Percentiles rank a stretch among this genome's conserved stretches.
phyloP scores from a whole-genome alignment of 2,329 filamentous ascomycete species.

The Alternaria sp. region DNA sequence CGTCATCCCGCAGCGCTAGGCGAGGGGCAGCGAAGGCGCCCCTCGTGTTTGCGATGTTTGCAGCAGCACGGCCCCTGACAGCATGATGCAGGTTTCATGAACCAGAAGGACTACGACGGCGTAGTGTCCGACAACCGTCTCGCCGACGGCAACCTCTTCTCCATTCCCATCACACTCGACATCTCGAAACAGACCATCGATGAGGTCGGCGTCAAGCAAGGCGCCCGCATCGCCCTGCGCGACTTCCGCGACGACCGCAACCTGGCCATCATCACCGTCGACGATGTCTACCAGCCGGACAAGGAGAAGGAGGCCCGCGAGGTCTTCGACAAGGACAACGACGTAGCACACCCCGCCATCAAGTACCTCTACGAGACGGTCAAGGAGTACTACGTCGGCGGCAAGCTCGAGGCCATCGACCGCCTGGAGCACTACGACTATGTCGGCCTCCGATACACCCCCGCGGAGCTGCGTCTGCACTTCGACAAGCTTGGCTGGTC shows the following conservation, averaged over 20 bases:
- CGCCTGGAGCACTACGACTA: constrained; percentile 99
- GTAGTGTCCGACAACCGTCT: constrained; percentile 90
- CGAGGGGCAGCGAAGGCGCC: constrained; percentile 18
- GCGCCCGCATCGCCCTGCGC: constrained; percentile 83
- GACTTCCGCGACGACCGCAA: constrained; percentile 97
- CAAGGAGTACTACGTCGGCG: constrained; percentile 90
- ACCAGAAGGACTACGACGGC: constrained; percentile 93
- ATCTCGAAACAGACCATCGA: constrained; percentile 77
- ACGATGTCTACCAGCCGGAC: constrained; percentile 94
- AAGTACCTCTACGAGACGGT: constrained; percentile 84
- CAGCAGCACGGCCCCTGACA: constrained; percentile 11
- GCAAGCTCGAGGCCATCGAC: constrained; percentile 94
- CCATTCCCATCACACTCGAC: constrained; percentile 96
- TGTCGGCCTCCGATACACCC: constrained; percentile 91
- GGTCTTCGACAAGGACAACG: constrained; percentile 93
- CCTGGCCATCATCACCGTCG: constrained; percentile 91
- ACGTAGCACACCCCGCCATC: constrained; percentile 89
- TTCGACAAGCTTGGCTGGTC: constrained; percentile 99
- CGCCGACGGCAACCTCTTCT: constrained; percentile 87
- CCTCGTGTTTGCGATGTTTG: constrained; percentile 39
- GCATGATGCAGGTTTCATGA: constrained; percentile 80
- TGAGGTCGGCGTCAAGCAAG: constrained; percentile 75
- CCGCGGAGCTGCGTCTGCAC: constrained; percentile 90
- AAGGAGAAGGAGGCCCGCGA: constrained; percentile 94
- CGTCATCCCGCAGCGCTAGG: constrained; percentile 19